Percentiles rank a stretch among this genome's conserved stretches.
phyloP scores from a whole-genome alignment of 139 green algal species.

The Chlamydomonas incerta region DNA sequence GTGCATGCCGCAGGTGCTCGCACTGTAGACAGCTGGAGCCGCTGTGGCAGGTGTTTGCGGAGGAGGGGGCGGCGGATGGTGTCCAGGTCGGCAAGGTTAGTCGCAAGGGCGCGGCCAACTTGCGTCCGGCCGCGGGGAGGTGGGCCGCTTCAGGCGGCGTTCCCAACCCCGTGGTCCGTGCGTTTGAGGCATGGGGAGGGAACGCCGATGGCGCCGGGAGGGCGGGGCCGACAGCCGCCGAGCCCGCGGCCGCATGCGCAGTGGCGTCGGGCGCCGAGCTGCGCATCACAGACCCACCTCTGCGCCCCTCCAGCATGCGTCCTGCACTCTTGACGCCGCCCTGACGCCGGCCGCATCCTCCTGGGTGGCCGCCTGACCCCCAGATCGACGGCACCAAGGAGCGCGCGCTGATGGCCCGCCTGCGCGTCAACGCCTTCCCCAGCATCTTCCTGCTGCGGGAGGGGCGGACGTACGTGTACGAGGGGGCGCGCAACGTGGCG shows the following conservation, averaged over 20 bases:
- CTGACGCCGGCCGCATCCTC: no score
- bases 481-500: constrained; percentile 2
- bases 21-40: constrained; percentile 61
- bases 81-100: constrained; percentile 54
- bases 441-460: constrained; percentile 53
- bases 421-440: constrained; percentile 52
- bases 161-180: no score
- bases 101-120: no score
- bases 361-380: background rate
- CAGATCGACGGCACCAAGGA: constrained; percentile 56
- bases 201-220: no score
- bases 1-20: constrained; percentile 39
- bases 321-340: background rate
- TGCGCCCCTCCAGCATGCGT: background rate
- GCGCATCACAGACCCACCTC: background rate
- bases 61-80: constrained; percentile 35
- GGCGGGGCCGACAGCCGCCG: no score
- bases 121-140: no score
- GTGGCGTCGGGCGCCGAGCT: background rate
- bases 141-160: no score
- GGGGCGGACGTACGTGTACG: constrained; percentile 53
- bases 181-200: no score
- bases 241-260: no score
- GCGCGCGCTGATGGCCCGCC: constrained; percentile 43
- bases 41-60: constrained; percentile 43